Percentiles rank a stretch among this genome's conserved stretches.
Conservation (phyloP, 2,329 filamentous ascomycete species). For the Helicocarpus griseus region DNA sequence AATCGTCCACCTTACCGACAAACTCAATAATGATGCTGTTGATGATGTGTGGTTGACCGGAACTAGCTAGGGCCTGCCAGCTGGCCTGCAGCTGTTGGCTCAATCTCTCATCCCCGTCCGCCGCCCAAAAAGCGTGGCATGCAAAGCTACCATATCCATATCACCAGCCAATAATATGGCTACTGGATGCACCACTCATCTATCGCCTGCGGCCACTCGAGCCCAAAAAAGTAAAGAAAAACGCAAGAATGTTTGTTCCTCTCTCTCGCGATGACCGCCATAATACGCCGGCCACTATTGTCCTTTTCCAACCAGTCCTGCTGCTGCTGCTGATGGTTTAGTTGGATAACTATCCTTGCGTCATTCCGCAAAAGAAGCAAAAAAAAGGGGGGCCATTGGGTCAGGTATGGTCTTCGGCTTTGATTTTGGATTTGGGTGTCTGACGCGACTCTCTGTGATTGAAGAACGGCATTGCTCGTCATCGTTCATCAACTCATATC, state of each 20-base stretch:
- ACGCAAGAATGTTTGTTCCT: too few relatives aligned
- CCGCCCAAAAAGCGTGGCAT: not conserved
- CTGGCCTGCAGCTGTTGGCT: conserved; percentile 8
- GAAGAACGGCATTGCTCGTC: not conserved
- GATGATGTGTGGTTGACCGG: not conserved
- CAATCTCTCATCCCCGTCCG: too few relatives aligned
- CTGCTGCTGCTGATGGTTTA: too few relatives aligned
- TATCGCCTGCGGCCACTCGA: not conserved
- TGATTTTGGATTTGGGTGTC: not conserved
- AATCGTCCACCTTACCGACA: too few relatives aligned
- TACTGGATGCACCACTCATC: not conserved
- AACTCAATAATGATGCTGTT: not conserved
- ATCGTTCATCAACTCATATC: not conserved
- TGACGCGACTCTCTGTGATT: not conserved
- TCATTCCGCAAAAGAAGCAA: not conserved
- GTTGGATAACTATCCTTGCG: too few relatives aligned
- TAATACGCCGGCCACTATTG: too few relatives aligned
- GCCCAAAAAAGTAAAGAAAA: too few relatives aligned
- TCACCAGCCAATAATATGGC: too few relatives aligned
- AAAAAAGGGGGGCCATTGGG: too few relatives aligned
- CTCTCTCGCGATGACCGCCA: too few relatives aligned
- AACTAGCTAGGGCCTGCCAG: conserved; percentile 1
- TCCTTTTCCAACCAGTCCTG: too few relatives aligned
- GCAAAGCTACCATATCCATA: not conserved
- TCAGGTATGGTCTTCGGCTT: not conserved